Evolutionary conservation across 2,329 filamentous ascomycete species (phyloP).

Genomic region (Fusarium bulbicola): DNA sequence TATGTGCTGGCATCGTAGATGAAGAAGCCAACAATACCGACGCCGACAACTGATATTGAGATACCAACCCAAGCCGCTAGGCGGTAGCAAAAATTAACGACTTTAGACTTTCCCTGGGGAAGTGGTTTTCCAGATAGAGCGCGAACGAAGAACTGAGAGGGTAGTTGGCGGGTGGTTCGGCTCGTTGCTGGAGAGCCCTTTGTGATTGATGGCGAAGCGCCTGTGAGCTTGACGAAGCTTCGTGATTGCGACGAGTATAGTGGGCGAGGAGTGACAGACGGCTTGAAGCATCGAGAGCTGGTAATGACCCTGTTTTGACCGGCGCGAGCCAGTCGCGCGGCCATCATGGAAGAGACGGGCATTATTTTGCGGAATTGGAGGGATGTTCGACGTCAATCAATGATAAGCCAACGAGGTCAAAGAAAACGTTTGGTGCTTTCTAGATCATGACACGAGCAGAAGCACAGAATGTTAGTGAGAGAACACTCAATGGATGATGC

Average conservation of each 20-base stretch:
- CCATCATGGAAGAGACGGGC: conserved; percentile 37
- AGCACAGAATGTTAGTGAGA: background rate
- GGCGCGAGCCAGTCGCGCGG: conserved; percentile 37
- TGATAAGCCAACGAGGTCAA: background rate
- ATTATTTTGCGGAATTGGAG: conserved; percentile 18
- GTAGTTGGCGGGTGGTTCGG: conserved; percentile 18
- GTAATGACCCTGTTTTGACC: conserved; percentile 18
- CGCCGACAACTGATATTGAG: conserved; percentile 75
- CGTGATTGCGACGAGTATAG: conserved; percentile 21
- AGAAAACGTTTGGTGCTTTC: background rate
- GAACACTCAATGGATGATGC: conserved; percentile 13
- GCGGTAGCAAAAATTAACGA: conserved; percentile 71
- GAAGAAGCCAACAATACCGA: conserved; percentile 84
- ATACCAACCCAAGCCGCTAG: conserved; percentile 72
- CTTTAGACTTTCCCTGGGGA: conserved; percentile 57
- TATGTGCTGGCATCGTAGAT: conserved; percentile 94
- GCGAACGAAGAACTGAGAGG: conserved; percentile 46
- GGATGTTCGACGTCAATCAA: conserved; percentile 3
- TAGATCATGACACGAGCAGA: conserved; percentile 22
- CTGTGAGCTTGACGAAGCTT: conserved; percentile 36
- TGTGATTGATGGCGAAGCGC: conserved; percentile 20
- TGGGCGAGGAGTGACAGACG: conserved; percentile 22
- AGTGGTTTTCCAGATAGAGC: conserved; percentile 63
- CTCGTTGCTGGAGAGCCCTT: conserved; percentile 10
- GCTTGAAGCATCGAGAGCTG: conserved; percentile 23